Evolutionary conservation across 208 protist genomes (phyloP).

Genomic region (Novymonas esmeraldas): DNA sequence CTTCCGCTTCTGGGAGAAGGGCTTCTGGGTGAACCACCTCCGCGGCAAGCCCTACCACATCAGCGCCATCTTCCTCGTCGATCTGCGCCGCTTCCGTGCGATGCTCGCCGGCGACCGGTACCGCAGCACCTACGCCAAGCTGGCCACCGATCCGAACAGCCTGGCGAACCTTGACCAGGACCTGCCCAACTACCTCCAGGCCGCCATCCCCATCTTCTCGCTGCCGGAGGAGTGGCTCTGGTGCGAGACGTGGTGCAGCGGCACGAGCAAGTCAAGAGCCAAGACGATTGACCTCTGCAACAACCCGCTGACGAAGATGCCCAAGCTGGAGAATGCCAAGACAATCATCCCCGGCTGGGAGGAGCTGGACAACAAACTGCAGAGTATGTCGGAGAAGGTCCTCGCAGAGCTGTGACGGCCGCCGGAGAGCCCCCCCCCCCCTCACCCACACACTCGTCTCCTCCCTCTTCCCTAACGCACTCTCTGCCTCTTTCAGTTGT

Average conservation of each 20-base stretch:
- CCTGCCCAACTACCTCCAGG: constrained; percentile 97
- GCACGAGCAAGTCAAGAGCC: constrained; percentile 89
- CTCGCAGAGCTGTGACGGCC: neutral
- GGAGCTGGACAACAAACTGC: constrained; percentile 79
- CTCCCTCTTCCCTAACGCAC: too few relatives aligned
- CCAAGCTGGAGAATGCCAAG: constrained; percentile 94
- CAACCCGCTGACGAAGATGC: constrained; percentile 96
- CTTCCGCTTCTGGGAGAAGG: constrained; percentile 93
- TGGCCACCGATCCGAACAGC: constrained; percentile 93
- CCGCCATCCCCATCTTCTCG: constrained; percentile 94
- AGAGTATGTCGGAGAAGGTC: constrained; percentile 34
- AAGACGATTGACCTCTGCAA: constrained; percentile 99
- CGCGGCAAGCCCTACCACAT: constrained; percentile 97
- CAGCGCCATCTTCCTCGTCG: constrained; percentile 97
- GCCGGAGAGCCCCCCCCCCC: neutral
- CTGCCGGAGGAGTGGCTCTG: constrained; percentile 99
- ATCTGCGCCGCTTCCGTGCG: constrained; percentile 91
- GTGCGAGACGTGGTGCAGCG: constrained; percentile 98
- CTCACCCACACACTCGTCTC: neutral
- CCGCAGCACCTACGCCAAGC: constrained; percentile 87
- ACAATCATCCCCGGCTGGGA: constrained; percentile 93
- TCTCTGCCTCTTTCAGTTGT: too few relatives aligned
- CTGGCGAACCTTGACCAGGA: constrained; percentile 95
- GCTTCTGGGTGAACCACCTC: constrained; percentile 96
- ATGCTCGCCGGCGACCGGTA: constrained; percentile 93